phyloP scores from a whole-genome alignment of 2,329 filamentous ascomycete genomes.

The Pseudogymnoascus sp. region DNA sequence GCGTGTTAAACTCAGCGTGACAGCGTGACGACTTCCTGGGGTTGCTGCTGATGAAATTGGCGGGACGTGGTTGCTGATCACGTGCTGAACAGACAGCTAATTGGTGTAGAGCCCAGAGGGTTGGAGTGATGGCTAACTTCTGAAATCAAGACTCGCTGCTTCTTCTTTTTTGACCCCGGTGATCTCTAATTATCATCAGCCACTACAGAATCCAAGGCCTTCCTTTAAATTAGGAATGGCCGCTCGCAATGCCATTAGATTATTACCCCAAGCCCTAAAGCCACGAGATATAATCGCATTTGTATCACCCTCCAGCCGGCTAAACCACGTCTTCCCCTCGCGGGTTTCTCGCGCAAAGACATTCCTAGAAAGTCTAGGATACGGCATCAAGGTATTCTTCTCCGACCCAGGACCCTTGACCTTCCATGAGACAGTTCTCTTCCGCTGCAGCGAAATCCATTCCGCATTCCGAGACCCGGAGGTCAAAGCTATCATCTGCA shows the following conservation, averaged over 20 bases:
- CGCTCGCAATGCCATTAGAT: background rate
- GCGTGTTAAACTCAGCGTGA: too few relatives aligned
- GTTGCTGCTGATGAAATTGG: too few relatives aligned
- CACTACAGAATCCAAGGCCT: background rate
- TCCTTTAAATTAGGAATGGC: background rate
- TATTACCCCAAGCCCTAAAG: constrained; percentile 18
- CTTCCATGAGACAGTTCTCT: constrained; percentile 11
- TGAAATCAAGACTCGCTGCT: background rate
- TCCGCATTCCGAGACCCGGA: constrained; percentile 20
- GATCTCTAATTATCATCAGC: background rate
- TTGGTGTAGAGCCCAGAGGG: background rate
- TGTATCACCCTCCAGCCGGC: constrained; percentile 25
- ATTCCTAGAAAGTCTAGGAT: constrained; percentile 17
- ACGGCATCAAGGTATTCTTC: constrained; percentile 19
- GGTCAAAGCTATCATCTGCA: constrained; percentile 25
- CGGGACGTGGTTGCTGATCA: too few relatives aligned
- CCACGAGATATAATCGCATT: constrained; percentile 27
- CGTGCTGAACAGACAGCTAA: background rate
- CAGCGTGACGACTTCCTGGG: too few relatives aligned
- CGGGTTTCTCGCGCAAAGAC: constrained; percentile 15
- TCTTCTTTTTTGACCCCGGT: background rate
- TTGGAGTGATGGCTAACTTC: background rate
- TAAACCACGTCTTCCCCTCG: constrained; percentile 22
- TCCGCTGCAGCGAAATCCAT: constrained; percentile 21
- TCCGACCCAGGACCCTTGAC: constrained; percentile 1